These are phyloP conservation scores for Beauveria bassiana DNA, from an alignment of 2,329 filamentous ascomycete species.

Conservation along the genomic window DNA sequence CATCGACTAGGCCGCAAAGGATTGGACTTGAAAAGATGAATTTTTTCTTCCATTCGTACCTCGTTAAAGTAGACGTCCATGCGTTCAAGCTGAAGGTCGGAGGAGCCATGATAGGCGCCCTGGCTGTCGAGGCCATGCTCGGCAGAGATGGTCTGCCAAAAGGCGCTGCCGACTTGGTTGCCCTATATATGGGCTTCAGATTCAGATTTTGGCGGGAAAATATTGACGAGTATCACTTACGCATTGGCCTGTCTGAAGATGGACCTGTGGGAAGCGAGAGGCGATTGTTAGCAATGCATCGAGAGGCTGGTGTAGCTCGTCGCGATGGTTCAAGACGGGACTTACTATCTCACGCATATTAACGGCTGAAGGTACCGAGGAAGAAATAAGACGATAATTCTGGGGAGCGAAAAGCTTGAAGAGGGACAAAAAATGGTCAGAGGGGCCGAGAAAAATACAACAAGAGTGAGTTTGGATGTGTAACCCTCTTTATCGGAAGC, in stretches of 20 bases:
- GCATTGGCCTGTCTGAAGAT: neutral
- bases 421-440: neutral
- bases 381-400: neutral
- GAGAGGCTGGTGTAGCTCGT: too few species aligned
- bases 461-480: neutral
- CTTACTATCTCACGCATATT: neutral
- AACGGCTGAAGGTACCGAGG: too few species aligned
- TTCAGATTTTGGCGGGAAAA: neutral
- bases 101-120: constrained; percentile 95
- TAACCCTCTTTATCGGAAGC: neutral
- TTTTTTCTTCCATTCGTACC: constrained; percentile 25
- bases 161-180: constrained; percentile 99
- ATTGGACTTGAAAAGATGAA: too few species aligned
- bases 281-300: neutral
- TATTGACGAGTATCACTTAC: neutral
- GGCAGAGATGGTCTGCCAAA: constrained; percentile 87
- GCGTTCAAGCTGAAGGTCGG: constrained; percentile 97
- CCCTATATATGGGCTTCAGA: constrained; percentile 49
- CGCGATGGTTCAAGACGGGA: neutral
- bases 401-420: neutral
- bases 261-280: neutral
- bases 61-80: constrained; percentile 99
- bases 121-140: constrained; percentile 96
- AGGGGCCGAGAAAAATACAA: neutral
- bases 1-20: neutral